Conservation (phyloP, 208 protist species). For the Trichomonas gallinae region DNA sequence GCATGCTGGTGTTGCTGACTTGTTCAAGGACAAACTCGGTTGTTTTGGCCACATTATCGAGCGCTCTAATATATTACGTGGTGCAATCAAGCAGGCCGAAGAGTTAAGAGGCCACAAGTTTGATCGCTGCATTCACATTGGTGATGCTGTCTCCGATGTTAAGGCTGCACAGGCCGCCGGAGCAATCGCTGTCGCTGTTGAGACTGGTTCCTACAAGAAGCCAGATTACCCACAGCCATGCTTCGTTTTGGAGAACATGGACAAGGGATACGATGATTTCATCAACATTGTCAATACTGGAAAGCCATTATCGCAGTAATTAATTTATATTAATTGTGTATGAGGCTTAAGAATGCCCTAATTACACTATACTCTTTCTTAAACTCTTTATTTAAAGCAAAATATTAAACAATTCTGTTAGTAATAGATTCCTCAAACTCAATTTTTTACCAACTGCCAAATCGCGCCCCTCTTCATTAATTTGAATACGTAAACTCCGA, state of each 20-base stretch:
- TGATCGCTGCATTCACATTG: neutral
- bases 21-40: neutral
- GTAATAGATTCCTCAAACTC: too few species aligned
- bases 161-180: neutral
- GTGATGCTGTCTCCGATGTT: neutral
- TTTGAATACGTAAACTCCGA: too few species aligned
- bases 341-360: too few species aligned
- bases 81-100: neutral
- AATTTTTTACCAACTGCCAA: too few species aligned
- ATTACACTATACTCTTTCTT: too few species aligned
- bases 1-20: neutral
- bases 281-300: too few species aligned
- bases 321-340: too few species aligned
- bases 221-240: neutral
- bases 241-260: neutral
- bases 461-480: too few species aligned
- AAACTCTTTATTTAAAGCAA: too few species aligned
- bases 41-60: neutral
- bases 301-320: too few species aligned
- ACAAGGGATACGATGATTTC: neutral
- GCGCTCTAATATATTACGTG: neutral
- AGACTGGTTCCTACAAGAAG: neutral
- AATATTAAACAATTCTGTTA: too few species aligned
- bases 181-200: neutral
- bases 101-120: neutral